Percentiles rank a stretch among this genome's conserved stretches.
Evolutionary conservation across 2,329 filamentous ascomycete species (phyloP).

Genomic region (Epicoccum nigrum): DNA sequence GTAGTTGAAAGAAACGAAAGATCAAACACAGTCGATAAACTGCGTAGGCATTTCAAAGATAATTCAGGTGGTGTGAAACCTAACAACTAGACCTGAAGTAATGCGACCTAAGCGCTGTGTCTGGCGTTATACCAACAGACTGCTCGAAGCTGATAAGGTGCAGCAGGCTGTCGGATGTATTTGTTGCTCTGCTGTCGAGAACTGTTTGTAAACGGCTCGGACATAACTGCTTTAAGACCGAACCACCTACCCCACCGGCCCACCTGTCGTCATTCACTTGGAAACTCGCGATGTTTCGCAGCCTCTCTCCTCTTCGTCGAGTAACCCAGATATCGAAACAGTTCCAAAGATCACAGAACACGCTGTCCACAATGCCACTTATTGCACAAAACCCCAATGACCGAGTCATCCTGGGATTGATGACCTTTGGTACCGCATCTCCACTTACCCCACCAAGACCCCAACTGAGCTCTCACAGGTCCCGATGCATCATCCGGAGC

Average conservation of each 20-base stretch:
- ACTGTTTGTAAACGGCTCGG: not conserved
- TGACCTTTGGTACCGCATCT: slow-evolving; percentile 70
- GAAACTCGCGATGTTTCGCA: slow-evolving; percentile 10
- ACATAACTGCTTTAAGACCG: slow-evolving; percentile 13
- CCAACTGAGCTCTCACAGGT: slow-evolving; percentile 42
- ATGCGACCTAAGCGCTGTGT: too few relatives aligned
- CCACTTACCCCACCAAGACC: slow-evolving; percentile 4
- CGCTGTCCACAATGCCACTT: slow-evolving; percentile 31
- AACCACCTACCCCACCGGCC: slow-evolving; percentile 14
- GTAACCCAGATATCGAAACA: slow-evolving; percentile 6
- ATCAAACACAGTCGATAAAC: too few relatives aligned
- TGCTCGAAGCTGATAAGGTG: too few relatives aligned
- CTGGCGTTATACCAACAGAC: too few relatives aligned
- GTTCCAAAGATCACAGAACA: not conserved
- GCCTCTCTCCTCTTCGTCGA: slow-evolving; percentile 1
- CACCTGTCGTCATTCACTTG: slow-evolving; percentile 13
- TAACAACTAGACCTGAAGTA: too few relatives aligned
- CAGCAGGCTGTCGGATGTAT: too few relatives aligned
- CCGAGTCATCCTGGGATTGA: slow-evolving; percentile 80
- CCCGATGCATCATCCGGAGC: slow-evolving; percentile 66
- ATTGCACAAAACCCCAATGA: slow-evolving; percentile 57
- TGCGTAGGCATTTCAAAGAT: too few relatives aligned
- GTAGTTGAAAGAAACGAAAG: too few relatives aligned
- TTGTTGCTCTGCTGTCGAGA: too few relatives aligned
- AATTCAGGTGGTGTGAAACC: too few relatives aligned